Conservation (phyloP, 2,329 filamentous ascomycete species). For the Orbilia blumenaviensis region DNA sequence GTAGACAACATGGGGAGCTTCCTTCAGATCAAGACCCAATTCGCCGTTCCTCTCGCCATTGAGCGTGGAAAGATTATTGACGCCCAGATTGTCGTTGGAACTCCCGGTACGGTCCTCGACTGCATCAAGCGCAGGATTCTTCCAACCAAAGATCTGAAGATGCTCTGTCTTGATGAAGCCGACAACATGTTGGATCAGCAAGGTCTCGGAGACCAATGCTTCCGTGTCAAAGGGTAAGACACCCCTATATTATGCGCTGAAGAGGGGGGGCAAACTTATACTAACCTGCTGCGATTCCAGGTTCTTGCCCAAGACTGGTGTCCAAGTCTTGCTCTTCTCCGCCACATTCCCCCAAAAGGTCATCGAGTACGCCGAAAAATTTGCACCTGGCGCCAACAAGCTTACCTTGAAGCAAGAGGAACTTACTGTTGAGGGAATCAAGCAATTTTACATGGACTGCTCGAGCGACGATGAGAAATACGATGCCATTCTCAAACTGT, state of each 20-base stretch:
- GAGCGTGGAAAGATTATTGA: conserved; percentile 74
- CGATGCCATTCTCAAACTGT: conserved; percentile 86
- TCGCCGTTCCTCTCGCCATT: conserved; percentile 82
- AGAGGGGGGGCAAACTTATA: not conserved
- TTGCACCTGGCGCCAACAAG: conserved; percentile 84
- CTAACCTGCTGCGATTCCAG: conserved; percentile 62
- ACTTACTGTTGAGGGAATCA: conserved; percentile 94
- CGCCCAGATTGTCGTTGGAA: conserved; percentile 86
- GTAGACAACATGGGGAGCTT: conserved; percentile 83
- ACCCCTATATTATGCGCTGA: conserved; percentile 41
- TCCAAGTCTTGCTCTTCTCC: conserved; percentile 95
- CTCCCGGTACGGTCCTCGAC: conserved; percentile 91
- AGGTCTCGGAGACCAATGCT: conserved; percentile 92
- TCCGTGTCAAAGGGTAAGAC: conserved; percentile 82
- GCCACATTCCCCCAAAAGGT: conserved; percentile 91
- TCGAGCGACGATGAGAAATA: conserved; percentile 84
- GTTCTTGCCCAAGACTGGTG: conserved; percentile 71
- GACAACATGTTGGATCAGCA: conserved; percentile 99
- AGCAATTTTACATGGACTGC: conserved; percentile 97
- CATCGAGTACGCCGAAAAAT: conserved; percentile 80
- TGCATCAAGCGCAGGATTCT: conserved; percentile 80
- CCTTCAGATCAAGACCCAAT: conserved; percentile 76
- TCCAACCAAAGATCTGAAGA: conserved; percentile 75
- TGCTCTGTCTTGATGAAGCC: conserved; percentile 93
- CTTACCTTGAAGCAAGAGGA: conserved; percentile 90